Evolutionary conservation across 1,284 basidiomycete genomes (phyloP), one percentile per base, ranked within the genome.

Genomic region (Sporisorium scitamineum): DNA sequence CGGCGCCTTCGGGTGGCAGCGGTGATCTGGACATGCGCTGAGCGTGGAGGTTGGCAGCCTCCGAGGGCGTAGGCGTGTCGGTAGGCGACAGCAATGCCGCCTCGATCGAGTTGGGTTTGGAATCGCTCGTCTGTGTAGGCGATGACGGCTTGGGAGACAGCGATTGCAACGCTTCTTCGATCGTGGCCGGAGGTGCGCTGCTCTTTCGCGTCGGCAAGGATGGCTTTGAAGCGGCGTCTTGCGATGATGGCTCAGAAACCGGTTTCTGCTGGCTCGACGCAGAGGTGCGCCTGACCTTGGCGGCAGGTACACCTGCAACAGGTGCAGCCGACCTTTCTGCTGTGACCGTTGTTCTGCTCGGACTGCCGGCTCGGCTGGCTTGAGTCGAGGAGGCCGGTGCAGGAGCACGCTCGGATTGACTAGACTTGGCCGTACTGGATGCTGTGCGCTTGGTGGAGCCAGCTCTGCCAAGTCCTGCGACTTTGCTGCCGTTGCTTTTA

Each of bases 51-150:
- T 59, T 62, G n/a, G 71, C 72, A 2, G 72, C 72, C 58, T 75
- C 57, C 26, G 72, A 54, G 6, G 67, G 67, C n/a, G 72, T 70
- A 11, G 67, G 62, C 11, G 54, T 50, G 53, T 75, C 72, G 31
- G 67, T 75, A 5, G 72, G 60, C 26, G 62, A 66, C 47, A 75
- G 34, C 32, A 75, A 41, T 1, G 72, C 67, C 16, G 72, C 72
- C 22, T 54, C 67, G 48, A 70, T 75, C 44, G 72, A 75, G 10
- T 26, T 56, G 8, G 72, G 70, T 10, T 57, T 61, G 5, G 51
- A 27, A 31, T 42, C 42, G 50, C 47, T 66, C 42, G 51, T 61
- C 18, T 44, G 31, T 14, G 54, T 37, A 8, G 63, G 52, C 32
- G 65, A 56, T 6, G 53, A 18, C 13, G 58, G 59, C 26, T 58